A percentile compares a stretch with the other conserved stretches of the same genome.
These are phyloP conservation scores for Nidularia pulvinata DNA, from an alignment of 768 basidiomycete species.

Conservation along the genomic window DNA sequence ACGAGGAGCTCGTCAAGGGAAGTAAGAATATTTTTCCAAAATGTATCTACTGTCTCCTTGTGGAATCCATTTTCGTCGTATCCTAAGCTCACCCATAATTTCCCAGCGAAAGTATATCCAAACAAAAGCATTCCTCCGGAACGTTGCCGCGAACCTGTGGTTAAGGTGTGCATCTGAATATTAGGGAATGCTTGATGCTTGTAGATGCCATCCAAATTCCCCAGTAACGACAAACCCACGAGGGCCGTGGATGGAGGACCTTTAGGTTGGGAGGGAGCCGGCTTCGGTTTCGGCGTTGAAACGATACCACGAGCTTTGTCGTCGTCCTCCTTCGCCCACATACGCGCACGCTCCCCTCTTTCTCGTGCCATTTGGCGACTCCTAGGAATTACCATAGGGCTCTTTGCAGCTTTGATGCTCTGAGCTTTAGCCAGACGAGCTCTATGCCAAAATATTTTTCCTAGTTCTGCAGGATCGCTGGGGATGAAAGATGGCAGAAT, in stretches of 20 bases:
- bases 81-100: slow-evolving; percentile 78
- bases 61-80: slow-evolving; percentile 82
- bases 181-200: slow-evolving; percentile 60
- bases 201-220: slow-evolving; percentile 83
- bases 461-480: slow-evolving; percentile 25
- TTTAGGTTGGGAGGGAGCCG: slow-evolving; percentile 3
- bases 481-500: slow-evolving; percentile 76
- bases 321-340: slow-evolving; percentile 80
- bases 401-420: slow-evolving; percentile 64
- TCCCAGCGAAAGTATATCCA: slow-evolving; percentile 73
- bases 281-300: slow-evolving; percentile 26
- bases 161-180: slow-evolving; percentile 69
- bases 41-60: slow-evolving; percentile 53
- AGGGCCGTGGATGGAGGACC: slow-evolving; percentile 54
- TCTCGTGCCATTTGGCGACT: slow-evolving; percentile 65
- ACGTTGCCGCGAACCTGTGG: slow-evolving; percentile 84
- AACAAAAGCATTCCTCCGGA: slow-evolving; percentile 81
- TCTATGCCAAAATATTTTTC: slow-evolving; percentile 70
- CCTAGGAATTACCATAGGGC: slow-evolving; percentile 58
- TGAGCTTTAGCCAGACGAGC: slow-evolving; percentile 69
- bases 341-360: slow-evolving; percentile 57
- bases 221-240: slow-evolving; percentile 81
- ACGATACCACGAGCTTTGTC: slow-evolving; percentile 47
- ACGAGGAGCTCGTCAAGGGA: slow-evolving; percentile 60
- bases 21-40: slow-evolving; percentile 62